These are phyloP conservation scores for Phycomyces blakesleeanus DNA, from an alignment of 192 early-diverging fungal species.

Conservation along the genomic window DNA sequence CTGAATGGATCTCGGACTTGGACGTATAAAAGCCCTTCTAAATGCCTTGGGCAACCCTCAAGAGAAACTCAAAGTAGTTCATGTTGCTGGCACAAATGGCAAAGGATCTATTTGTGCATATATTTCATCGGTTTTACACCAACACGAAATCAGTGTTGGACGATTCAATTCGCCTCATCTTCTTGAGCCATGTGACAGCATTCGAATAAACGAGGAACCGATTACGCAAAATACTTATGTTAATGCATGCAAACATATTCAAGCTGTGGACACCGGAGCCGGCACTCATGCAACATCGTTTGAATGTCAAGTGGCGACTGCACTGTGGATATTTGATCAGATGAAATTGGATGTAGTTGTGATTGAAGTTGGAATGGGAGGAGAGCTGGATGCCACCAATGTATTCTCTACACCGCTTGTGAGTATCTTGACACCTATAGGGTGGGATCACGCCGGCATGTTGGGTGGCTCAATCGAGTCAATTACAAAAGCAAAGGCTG, in stretches of 20 bases:
- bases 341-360: conserved; percentile 66
- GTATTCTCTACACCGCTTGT: conserved; percentile 51
- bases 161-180: conserved; percentile 82
- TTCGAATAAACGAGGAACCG: conserved; percentile 54
- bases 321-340: conserved; percentile 57
- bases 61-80: conserved; percentile 44
- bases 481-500: conserved; percentile 76
- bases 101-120: conserved; percentile 80
- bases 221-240: conserved; percentile 41
- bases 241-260: conserved; percentile 38
- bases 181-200: conserved; percentile 58
- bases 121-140: conserved; percentile 31
- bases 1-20: conserved; percentile 54
- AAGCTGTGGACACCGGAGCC: conserved; percentile 33
- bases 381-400: conserved; percentile 78
- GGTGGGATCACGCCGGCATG: conserved; percentile 70
- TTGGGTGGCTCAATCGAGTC: conserved; percentile 63
- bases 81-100: conserved; percentile 89
- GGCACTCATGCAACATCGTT: conserved; percentile 57
- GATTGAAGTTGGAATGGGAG: conserved; percentile 83
- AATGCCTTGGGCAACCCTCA: conserved; percentile 44
- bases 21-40: conserved; percentile 42
- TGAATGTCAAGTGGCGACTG: conserved; percentile 64
- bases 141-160: conserved; percentile 40
- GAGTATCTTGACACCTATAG: conserved; percentile 63